phyloP scores from a whole-genome alignment of 345 rosid genomes.

The Erysimum cheiranthoides region DNA sequence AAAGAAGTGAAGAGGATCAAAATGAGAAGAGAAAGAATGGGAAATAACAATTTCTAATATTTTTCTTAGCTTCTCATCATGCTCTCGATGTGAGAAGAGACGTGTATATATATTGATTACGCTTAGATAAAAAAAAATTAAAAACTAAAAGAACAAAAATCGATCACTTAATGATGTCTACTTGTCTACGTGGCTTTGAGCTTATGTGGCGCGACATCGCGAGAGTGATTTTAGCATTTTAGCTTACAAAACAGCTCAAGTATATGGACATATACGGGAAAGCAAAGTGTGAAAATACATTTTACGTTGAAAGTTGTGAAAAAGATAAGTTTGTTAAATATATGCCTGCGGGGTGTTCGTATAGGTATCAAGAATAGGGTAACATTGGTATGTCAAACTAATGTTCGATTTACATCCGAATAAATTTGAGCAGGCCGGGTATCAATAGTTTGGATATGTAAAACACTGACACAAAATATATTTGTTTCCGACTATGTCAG shows the following conservation, averaged over 20 bases:
- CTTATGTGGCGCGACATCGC: slow-evolving; percentile 20
- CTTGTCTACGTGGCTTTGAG: slow-evolving; percentile 30
- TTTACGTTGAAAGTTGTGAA: slow-evolving; percentile 2
- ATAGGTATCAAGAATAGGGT: not conserved
- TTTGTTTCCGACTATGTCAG: not conserved
- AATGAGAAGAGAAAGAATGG: not conserved
- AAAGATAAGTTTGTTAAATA: not conserved
- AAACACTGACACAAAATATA: not conserved
- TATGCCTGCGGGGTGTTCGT: slow-evolving; percentile 7
- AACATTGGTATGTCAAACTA: not conserved
- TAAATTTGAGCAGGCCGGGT: not conserved
- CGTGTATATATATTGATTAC: not conserved
- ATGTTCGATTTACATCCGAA: not conserved
- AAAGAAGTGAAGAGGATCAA: not conserved
- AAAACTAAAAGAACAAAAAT: not conserved
- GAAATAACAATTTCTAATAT: not conserved
- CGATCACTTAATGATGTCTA: slow-evolving; percentile 3
- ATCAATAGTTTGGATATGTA: not conserved
- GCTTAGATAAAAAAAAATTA: too few species aligned
- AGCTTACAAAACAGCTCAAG: slow-evolving; percentile 8
- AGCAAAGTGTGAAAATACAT: slow-evolving; percentile 25
- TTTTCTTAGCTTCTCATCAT: slow-evolving; percentile 3
- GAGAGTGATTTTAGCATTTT: not conserved
- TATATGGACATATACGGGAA: not conserved
- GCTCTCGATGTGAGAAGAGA: slow-evolving; percentile 16